phyloP scores from a whole-genome alignment of 2,329 filamentous ascomycete species.

The Sclerotinia subarctica region DNA sequence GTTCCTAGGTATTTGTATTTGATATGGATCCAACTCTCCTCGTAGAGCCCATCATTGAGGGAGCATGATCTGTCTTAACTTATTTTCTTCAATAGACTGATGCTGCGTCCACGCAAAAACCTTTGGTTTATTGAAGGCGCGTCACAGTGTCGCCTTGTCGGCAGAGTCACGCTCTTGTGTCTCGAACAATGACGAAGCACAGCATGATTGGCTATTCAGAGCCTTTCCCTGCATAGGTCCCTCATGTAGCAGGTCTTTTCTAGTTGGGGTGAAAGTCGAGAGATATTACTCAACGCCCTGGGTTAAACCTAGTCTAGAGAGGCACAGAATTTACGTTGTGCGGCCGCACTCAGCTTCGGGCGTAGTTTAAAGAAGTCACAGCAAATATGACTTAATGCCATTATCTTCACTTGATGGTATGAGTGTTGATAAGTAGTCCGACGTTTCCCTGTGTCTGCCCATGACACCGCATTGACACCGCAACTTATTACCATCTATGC shows the following conservation, averaged over 20 bases:
- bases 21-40: no score
- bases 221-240: not conserved
- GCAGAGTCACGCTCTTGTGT: not conserved
- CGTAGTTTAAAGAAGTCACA: not conserved
- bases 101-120: not conserved
- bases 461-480: not conserved
- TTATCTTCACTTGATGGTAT: not conserved
- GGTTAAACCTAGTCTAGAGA: not conserved
- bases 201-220: not conserved
- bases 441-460: not conserved
- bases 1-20: not conserved
- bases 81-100: not conserved
- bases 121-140: not conserved
- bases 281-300: not conserved
- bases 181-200: not conserved
- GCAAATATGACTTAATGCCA: not conserved
- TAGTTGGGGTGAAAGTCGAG: no score
- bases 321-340: not conserved
- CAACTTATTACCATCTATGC: not conserved
- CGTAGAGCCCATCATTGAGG: not conserved
- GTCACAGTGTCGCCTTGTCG: not conserved
- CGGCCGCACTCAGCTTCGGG: not conserved
- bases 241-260: no score
- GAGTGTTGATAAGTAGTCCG: not conserved
- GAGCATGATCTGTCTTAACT: not conserved